phyloP scores from a whole-genome alignment of 2,329 filamentous ascomycete genomes.

The Penicillium sp. region DNA sequence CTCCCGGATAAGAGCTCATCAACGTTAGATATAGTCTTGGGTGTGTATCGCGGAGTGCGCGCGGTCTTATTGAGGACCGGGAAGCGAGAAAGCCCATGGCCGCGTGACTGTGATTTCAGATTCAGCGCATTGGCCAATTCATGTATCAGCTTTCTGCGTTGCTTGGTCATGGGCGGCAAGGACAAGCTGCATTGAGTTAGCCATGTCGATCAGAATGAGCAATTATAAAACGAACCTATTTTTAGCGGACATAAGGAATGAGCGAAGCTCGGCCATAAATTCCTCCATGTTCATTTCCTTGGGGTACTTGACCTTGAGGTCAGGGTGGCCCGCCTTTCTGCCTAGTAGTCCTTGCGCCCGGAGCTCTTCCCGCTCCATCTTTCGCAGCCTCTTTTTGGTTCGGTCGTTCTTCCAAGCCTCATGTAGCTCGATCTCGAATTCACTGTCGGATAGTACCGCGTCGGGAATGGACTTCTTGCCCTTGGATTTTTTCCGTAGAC shows the following conservation, averaged over 20 bases:
- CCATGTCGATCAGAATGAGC: neutral
- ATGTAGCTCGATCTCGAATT: constrained; percentile 61
- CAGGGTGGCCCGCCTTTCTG: constrained; percentile 52
- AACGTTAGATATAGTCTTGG: constrained; percentile 51
- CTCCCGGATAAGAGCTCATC: constrained; percentile 39
- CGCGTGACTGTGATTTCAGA: constrained; percentile 80
- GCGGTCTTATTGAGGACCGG: constrained; percentile 74
- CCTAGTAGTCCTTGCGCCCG: constrained; percentile 66
- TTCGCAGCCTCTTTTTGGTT: constrained; percentile 67
- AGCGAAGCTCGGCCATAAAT: constrained; percentile 68
- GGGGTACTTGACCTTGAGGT: constrained; percentile 69
- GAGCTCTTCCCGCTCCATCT: constrained; percentile 66
- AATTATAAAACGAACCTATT: constrained; percentile 55
- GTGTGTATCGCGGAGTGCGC: constrained; percentile 61
- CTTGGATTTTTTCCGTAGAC: constrained; percentile 64
- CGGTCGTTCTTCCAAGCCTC: constrained; percentile 66
- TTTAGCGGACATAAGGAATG: constrained; percentile 64
- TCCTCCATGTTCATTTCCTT: constrained; percentile 69
- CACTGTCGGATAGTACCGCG: constrained; percentile 63
- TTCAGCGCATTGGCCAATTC: constrained; percentile 71
- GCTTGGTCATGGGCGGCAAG: constrained; percentile 80
- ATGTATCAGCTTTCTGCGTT: constrained; percentile 74
- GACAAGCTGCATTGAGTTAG: constrained; percentile 54
- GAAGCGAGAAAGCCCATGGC: constrained; percentile 69
- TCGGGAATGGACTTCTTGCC: constrained; percentile 56